Evolutionary conservation across 2,329 filamentous ascomycete genomes (phyloP).

Genomic region (Tolypocladium capitatum): DNA sequence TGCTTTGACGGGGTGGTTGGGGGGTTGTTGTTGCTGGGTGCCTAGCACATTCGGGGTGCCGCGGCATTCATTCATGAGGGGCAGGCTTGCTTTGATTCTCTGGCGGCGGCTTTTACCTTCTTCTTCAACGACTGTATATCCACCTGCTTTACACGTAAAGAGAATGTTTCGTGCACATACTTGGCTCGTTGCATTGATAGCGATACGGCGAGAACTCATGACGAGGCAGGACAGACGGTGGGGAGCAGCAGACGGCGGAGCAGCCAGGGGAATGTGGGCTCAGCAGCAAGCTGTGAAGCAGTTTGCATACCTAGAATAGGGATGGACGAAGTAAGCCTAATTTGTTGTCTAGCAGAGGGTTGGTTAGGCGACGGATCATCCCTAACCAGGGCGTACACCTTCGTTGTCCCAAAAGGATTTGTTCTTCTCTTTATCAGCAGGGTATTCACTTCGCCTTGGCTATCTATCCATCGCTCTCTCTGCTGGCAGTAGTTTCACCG

Average conservation of each 20-base stretch:
- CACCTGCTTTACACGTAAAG: neutral
- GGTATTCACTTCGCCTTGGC: too few relatives aligned
- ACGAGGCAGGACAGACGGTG: neutral
- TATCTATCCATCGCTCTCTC: too few relatives aligned
- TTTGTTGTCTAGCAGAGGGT: too few relatives aligned
- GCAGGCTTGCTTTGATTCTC: slow-evolving; percentile 3
- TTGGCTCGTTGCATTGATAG: neutral
- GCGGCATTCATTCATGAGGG: slow-evolving; percentile 13
- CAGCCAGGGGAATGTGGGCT: neutral
- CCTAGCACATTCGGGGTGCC: slow-evolving; percentile 6
- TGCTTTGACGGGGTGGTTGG: neutral
- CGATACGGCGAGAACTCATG: too few relatives aligned
- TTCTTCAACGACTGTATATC: neutral
- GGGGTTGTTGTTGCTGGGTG: neutral
- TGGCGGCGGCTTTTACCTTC: neutral
- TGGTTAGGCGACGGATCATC: too few relatives aligned
- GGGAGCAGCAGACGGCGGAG: neutral
- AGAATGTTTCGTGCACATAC: neutral
- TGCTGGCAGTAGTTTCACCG: too few relatives aligned
- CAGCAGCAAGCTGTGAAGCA: neutral
- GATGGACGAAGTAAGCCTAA: neutral
- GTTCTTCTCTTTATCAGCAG: too few relatives aligned
- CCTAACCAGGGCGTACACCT: too few relatives aligned
- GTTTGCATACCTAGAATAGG: neutral
- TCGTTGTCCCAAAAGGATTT: too few relatives aligned